Percentiles rank a stretch among this genome's conserved stretches.
These are phyloP conservation scores for Chytriomyces confervae DNA, from an alignment of 192 early-diverging fungal genomes.

Conservation along the genomic window DNA sequence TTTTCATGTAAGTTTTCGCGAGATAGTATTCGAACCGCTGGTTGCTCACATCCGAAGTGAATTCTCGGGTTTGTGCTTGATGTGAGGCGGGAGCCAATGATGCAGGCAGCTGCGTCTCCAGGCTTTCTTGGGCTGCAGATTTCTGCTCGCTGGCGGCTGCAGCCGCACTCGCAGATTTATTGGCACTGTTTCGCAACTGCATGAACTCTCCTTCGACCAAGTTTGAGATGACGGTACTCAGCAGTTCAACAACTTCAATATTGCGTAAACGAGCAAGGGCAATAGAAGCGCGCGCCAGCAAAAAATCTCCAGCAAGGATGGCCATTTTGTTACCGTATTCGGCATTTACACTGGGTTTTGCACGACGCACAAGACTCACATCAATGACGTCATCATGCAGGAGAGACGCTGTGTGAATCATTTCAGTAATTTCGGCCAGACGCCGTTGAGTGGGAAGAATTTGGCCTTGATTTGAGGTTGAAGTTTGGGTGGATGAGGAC, in stretches of 20 bases:
- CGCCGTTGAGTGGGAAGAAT: conserved; percentile 90
- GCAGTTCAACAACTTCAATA: conserved; percentile 89
- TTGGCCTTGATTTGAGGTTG: neutral
- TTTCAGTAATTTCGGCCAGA: conserved; percentile 95
- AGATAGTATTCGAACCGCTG: conserved; percentile 88
- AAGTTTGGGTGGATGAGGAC: neutral
- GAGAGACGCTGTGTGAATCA: conserved; percentile 96
- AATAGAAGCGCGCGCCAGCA: conserved; percentile 90
- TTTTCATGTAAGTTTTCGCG: conserved; percentile 95
- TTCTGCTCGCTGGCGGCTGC: conserved; percentile 10
- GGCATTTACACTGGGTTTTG: conserved; percentile 77
- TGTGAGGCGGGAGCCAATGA: conserved; percentile 13
- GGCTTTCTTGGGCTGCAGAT: neutral
- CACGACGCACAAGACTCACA: conserved; percentile 73
- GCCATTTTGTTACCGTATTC: conserved; percentile 98
- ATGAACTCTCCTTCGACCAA: conserved; percentile 98
- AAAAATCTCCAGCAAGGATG: conserved; percentile 88
- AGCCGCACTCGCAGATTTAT: conserved; percentile 8
- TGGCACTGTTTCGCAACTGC: conserved; percentile 81
- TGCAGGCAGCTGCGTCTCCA: neutral
- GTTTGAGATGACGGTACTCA: conserved; percentile 90
- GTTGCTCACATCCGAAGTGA: conserved; percentile 10
- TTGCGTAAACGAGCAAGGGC: conserved; percentile 88
- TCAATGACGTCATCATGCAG: conserved; percentile 96
- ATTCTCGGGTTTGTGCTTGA: neutral